Base-by-base conservation (phyloP, 192 early-diverging fungal genomes). In the Glomus cerebriforme region DNA sequence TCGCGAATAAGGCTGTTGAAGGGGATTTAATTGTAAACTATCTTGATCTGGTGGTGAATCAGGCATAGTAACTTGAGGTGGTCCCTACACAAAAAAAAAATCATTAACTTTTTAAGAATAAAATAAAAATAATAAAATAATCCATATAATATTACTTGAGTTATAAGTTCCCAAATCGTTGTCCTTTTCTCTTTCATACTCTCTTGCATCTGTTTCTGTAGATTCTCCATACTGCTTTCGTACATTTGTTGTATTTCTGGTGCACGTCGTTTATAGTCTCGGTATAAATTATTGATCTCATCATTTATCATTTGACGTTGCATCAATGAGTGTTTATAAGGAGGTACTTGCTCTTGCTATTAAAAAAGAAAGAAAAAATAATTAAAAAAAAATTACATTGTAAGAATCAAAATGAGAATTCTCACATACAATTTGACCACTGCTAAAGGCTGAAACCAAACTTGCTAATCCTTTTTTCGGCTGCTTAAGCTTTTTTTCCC, bases 141-240 rank as follows among this genome's bases (percentile, higher is more conserved):
- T 31, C 13, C 9, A 9, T 31, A 32, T 2, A 47, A 13, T 24
- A 45, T 77, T 81, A 87, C 84, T 75, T 88, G 83, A n/a, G 88
- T 83, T 80, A 93, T 80, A 82, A 98, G 82, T 80, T 96, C 92
- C 91, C 96, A 93, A 77, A 96, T 87, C 54, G 95, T 96, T 60
- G 90, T 85, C 81, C 92, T 94, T 93, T 97, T 95, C 73, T 94
- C 93, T 86, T 95, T 93, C 86, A 97, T 70, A 87, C 91, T 94
- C 87, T 84, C 90, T 81, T 87, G 86, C 75, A 82, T 82, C 80
- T 82, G 83, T 83, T 86, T 95, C 75, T 91, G 84, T 64, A 86
- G 81, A 67, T 85, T 67, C 45, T 92, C 90, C 77, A 89, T 86
- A 83, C 92, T 90, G 77, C 88, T 86, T 85, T 92, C 84, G 81